phyloP scores from a whole-genome alignment of 192 early-diverging fungal species.

The Linnemannia schmuckeri region DNA sequence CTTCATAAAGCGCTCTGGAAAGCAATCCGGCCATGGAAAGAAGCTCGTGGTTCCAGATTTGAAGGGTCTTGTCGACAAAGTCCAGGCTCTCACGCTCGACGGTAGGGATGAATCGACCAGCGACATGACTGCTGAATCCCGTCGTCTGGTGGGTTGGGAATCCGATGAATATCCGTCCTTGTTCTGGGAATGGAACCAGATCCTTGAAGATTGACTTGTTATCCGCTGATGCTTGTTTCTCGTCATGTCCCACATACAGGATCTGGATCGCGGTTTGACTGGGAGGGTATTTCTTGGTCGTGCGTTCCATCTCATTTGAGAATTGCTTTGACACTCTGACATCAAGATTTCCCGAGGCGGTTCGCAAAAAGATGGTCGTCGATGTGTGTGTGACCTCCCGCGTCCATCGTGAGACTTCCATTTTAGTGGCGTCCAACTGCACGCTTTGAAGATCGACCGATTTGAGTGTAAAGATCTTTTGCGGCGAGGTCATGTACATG shows the following conservation, averaged over 20 bases:
- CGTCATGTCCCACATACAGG: slow-evolving; percentile 80
- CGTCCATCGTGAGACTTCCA: slow-evolving; percentile 49
- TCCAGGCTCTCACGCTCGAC: slow-evolving; percentile 93
- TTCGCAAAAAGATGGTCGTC: slow-evolving; percentile 78
- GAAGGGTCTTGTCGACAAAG: slow-evolving; percentile 86
- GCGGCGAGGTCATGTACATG: slow-evolving; percentile 71
- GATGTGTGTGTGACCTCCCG: slow-evolving; percentile 15
- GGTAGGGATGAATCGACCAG: slow-evolving; percentile 89
- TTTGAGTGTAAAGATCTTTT: slow-evolving; percentile 78
- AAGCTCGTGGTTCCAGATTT: slow-evolving; percentile 86
- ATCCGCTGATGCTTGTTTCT: slow-evolving; percentile 77
- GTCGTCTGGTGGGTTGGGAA: slow-evolving; percentile 94
- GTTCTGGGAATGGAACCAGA: slow-evolving; percentile 78
- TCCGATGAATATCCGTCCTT: slow-evolving; percentile 91
- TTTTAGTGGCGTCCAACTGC: slow-evolving; percentile 66
- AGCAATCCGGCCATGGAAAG: slow-evolving; percentile 81
- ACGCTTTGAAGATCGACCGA: slow-evolving; percentile 71
- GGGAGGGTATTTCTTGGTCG: slow-evolving; percentile 91
- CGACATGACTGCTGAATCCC: slow-evolving; percentile 82
- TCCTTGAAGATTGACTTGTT: slow-evolving; percentile 77
- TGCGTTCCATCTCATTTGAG: slow-evolving; percentile 82
- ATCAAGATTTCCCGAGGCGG: slow-evolving; percentile 71
- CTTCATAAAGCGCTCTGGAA: slow-evolving; percentile 79
- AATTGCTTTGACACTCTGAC: slow-evolving; percentile 69
- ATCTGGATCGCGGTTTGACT: slow-evolving; percentile 75